Conservation (phyloP, 345 rosid genomes). For the Salix brachista region DNA sequence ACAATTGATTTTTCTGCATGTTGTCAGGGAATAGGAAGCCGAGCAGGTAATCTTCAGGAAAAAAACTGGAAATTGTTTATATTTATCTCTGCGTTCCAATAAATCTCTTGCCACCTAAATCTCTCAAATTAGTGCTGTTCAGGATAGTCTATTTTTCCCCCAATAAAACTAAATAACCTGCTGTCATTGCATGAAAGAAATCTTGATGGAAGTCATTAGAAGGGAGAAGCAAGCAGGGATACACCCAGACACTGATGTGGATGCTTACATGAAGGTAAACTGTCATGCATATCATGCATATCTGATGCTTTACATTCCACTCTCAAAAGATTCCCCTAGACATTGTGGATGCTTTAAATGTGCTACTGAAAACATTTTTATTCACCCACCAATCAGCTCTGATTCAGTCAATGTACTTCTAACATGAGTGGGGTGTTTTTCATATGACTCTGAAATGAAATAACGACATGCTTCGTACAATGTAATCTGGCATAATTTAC, state of each 20-base stretch:
- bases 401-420: background rate
- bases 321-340: no score
- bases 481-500: background rate
- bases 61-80: no score
- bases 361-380: no score
- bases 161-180: no score
- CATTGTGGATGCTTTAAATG: no score
- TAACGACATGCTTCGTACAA: background rate
- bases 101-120: background rate
- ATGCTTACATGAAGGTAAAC: conserved; percentile 41
- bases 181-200: conserved; percentile 9
- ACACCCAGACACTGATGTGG: conserved; percentile 31
- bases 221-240: conserved; percentile 33
- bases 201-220: conserved; percentile 24
- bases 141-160: background rate
- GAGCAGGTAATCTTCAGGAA: conserved; percentile 25
- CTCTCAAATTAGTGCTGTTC: background rate
- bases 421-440: background rate
- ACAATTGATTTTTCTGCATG: conserved; percentile 34
- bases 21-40: conserved; percentile 33
- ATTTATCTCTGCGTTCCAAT: background rate
- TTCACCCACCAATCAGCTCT: background rate
- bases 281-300: no score
- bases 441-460: background rate
- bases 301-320: no score